Conservation (phyloP, 225 moss, liverwort and hornwort species). For the Sphagnum tenellum region DNA sequence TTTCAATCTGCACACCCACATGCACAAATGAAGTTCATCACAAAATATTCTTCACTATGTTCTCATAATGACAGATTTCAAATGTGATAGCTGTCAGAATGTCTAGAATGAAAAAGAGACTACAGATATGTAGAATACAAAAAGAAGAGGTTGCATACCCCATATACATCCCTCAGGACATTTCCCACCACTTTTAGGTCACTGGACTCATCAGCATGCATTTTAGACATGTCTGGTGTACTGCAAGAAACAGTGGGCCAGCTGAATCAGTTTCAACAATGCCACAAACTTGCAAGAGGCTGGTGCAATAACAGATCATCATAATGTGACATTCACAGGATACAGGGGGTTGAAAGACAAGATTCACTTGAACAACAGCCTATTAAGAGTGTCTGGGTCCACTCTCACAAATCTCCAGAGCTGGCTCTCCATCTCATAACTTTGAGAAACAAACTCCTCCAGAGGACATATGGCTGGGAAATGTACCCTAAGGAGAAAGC, state of each 20-base stretch:
- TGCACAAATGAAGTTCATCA: not conserved
- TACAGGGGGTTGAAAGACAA: too few relatives aligned
- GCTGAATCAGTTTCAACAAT: too few relatives aligned
- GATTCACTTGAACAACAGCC: too few relatives aligned
- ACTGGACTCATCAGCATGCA: constrained; percentile 64
- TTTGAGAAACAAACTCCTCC: too few relatives aligned
- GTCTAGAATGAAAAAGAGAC: too few relatives aligned
- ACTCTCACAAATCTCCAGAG: too few relatives aligned
- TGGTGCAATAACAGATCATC: too few relatives aligned
- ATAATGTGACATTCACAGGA: too few relatives aligned
- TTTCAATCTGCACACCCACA: constrained; percentile 51
- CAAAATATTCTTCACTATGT: not conserved
- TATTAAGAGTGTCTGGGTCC: too few relatives aligned
- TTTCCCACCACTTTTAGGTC: constrained; percentile 62
- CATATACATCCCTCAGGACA: constrained; percentile 60
- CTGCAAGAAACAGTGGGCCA: constrained; percentile 18
- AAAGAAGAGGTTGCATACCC: constrained; percentile 34
- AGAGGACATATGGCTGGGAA: not conserved
- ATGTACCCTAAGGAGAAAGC: constrained; percentile 61
- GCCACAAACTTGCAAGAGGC: too few relatives aligned
- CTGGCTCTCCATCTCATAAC: too few relatives aligned
- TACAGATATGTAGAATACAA: too few relatives aligned
- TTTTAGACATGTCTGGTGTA: constrained; percentile 85
- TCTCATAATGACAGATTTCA: not conserved
- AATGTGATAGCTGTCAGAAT: not conserved